Evolutionary conservation across 2,329 filamentous ascomycete genomes (phyloP).

Genomic region (Pyrenophora teres): DNA sequence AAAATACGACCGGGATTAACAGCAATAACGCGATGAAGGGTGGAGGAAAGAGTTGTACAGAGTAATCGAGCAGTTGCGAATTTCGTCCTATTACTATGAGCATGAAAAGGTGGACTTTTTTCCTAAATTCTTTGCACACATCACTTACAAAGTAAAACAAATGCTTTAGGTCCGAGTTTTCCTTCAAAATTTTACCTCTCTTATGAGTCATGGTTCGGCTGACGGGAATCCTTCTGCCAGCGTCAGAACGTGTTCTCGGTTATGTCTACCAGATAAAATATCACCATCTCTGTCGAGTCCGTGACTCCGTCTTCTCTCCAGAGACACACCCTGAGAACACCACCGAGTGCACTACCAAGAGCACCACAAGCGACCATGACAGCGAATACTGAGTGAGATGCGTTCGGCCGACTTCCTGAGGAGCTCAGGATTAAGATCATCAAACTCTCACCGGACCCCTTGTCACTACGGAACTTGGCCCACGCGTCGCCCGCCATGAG

Average conservation of each 20-base stretch:
- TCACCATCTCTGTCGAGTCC: conserved; percentile 1
- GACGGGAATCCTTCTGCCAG: neutral
- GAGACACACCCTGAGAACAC: neutral
- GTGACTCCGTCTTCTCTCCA: conserved; percentile 4
- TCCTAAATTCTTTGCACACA: neutral
- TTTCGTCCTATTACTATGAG: neutral
- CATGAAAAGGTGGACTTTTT: neutral
- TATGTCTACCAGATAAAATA: neutral
- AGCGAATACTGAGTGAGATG: conserved; percentile 4
- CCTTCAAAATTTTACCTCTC: neutral
- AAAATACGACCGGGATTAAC: neutral
- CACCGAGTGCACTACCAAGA: neutral
- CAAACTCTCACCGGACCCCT: conserved; percentile 8
- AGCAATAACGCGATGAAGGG: neutral
- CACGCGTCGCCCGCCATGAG: conserved; percentile 11
- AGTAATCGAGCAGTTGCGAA: neutral
- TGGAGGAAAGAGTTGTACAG: conserved; percentile 2
- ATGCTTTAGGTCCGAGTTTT: neutral
- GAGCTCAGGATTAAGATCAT: conserved; percentile 12
- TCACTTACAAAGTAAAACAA: neutral
- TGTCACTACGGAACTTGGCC: conserved; percentile 8
- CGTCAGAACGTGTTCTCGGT: neutral
- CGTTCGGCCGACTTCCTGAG: conserved; percentile 8
- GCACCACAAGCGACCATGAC: neutral
- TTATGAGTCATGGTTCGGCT: neutral